Percentiles rank a stretch among this genome's conserved stretches.
These are phyloP conservation scores for Pleurostoma richardsiae DNA, from an alignment of 2,329 filamentous ascomycete genomes.

Conservation along the genomic window DNA sequence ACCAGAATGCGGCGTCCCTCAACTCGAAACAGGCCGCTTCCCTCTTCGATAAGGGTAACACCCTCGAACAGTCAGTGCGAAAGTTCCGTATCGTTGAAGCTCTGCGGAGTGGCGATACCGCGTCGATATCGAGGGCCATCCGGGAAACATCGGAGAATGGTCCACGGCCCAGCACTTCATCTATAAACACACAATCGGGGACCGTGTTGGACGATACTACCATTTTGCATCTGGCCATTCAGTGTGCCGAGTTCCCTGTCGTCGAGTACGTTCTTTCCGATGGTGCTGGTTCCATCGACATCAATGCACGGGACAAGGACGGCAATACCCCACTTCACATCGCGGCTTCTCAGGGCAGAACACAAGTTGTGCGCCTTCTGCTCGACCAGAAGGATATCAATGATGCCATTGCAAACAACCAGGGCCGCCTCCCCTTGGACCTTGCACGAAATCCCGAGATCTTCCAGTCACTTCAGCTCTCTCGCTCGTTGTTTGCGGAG, in stretches of 20 bases:
- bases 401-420: constrained; percentile 79
- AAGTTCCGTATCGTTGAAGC: constrained; percentile 95
- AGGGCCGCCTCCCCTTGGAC: constrained; percentile 81
- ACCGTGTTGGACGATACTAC: constrained; percentile 72
- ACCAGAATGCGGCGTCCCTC: constrained; percentile 15
- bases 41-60: constrained; percentile 37
- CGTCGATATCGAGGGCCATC: constrained; percentile 82
- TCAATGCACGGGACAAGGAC: constrained; percentile 88
- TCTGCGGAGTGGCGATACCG: constrained; percentile 83
- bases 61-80: constrained; percentile 87
- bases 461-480: constrained; percentile 89
- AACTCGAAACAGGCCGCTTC: constrained; percentile 21
- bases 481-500: constrained; percentile 85
- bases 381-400: constrained; percentile 81
- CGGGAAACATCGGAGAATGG: constrained; percentile 55
- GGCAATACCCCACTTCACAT: constrained; percentile 92
- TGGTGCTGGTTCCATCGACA: constrained; percentile 61
- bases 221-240: constrained; percentile 87
- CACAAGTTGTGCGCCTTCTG: constrained; percentile 74
- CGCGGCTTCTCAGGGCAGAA: constrained; percentile 76
- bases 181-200: constrained; percentile 36
- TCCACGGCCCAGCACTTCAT: constrained; percentile 52
- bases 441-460: constrained; percentile 89
- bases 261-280: constrained; percentile 92
- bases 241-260: constrained; percentile 88